These are phyloP conservation scores for Leucaena leucocephala DNA, from an alignment of 306 rosid genomes.

Conservation along the genomic window DNA sequence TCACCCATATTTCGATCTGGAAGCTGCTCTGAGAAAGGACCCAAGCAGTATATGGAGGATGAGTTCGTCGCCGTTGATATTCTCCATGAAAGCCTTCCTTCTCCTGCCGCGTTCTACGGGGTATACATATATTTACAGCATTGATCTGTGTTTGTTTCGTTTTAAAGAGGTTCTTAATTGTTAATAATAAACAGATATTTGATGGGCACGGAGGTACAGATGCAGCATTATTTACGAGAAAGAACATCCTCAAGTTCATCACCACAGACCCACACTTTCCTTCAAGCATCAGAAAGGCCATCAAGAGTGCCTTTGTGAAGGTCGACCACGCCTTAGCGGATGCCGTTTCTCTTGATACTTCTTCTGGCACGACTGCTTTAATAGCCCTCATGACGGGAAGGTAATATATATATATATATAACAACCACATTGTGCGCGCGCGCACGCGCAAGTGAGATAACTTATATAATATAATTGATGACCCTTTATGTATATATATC, in stretches of 20 bases:
- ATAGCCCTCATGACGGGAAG: slow-evolving; percentile 44
- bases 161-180: too few relatives aligned
- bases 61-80: slow-evolving; percentile 42
- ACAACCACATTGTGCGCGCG: background rate
- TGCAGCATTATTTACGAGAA: slow-evolving; percentile 42
- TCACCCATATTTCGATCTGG: slow-evolving; percentile 42
- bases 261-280: slow-evolving; percentile 40
- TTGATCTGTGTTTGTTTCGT: too few relatives aligned
- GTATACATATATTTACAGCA: slow-evolving; percentile 1
- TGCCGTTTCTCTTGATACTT: slow-evolving; percentile 39
- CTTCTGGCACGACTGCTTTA: slow-evolving; percentile 49
- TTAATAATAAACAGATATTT: slow-evolving; percentile 33
- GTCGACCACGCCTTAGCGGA: slow-evolving; percentile 50
- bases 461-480: background rate
- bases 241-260: slow-evolving; percentile 41
- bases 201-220: slow-evolving; percentile 52
- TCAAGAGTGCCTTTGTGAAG: slow-evolving; percentile 42
- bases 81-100: slow-evolving; percentile 39
- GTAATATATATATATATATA: slow-evolving; percentile 7
- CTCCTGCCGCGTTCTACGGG: slow-evolving; percentile 51
- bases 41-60: slow-evolving; percentile 55
- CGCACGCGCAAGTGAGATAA: too few relatives aligned
- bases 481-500: background rate
- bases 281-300: slow-evolving; percentile 30
- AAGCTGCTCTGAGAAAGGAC: slow-evolving; percentile 51